Evolutionary conservation across 139 green algal species (phyloP), one percentile per base, ranked within the genome.

Genomic region (Pleodorina starrii): DNA sequence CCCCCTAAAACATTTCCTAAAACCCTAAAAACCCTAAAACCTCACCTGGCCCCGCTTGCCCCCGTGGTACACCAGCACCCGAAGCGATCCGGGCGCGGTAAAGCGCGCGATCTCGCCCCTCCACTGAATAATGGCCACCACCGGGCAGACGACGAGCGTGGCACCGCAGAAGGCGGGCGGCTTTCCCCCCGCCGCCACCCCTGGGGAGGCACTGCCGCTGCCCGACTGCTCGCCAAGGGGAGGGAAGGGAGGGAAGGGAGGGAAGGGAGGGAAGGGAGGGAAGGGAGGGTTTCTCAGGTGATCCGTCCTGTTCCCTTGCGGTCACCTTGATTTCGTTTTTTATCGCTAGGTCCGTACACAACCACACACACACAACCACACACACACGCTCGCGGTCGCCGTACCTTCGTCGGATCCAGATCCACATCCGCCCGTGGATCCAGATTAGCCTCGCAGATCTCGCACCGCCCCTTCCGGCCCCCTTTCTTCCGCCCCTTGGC

Each of bases 111-210:
- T 99, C 94, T 99, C 98, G 42, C 95, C 73, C 17, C 92, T 84
- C 98, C 98, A 99, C 93, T 99, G 97, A 36, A 99, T 97, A 63
- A 99, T 90, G 5, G 98, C 98, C 36, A 98, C 95, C 73, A 99
- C 90, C 16, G 98, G 98, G 91, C 97, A 99, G 25, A 99, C 90
- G 54, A 99, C 97, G 46, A 99, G 94, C 12, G 97, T 99, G n/a
- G 97, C 94, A 57, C 88, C 73, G 78, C 88, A 93, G 87, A 88
- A 95, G 25, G n/a, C n/a, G n/a, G n/a, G n/a, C n/a, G n/a, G n/a
- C n/a, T n/a, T n/a, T n/a, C n/a, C n/a, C n/a, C n/a, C n/a, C n/a
- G n/a, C n/a, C n/a, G n/a, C n/a, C n/a, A n/a, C n/a, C n/a, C n/a
- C n/a, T n/a, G n/a, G n/a, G n/a, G n/a, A n/a, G n/a, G n/a, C n/a